Conservation (phyloP, 495 filamentous ascomycete genomes). For the Penicillium silybi region DNA sequence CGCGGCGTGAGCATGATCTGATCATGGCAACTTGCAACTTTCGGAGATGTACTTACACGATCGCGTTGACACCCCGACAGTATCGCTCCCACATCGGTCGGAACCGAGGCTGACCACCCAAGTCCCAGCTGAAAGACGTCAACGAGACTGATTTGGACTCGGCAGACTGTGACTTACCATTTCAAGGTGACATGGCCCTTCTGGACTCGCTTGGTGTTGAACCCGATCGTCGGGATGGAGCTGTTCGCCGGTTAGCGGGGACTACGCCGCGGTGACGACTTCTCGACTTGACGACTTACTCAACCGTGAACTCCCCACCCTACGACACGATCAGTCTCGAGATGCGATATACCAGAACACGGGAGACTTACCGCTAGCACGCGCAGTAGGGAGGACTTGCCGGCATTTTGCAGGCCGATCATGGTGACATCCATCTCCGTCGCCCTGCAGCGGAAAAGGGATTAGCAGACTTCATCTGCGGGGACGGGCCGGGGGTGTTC, state of each 20-base stretch:
- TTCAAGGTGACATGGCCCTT: slow-evolving; percentile 98
- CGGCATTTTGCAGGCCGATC: slow-evolving; percentile 98
- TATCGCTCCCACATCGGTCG: slow-evolving; percentile 99
- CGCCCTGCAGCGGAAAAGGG: slow-evolving; percentile 58
- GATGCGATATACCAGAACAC: not conserved
- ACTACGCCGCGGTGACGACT: slow-evolving; percentile 4
- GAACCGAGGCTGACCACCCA: slow-evolving; percentile 95
- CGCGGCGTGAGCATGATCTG: slow-evolving; percentile 12
- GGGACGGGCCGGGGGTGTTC: slow-evolving; percentile 34
- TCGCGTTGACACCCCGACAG: slow-evolving; percentile 94
- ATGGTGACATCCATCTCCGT: slow-evolving; percentile 99
- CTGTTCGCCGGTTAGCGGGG: slow-evolving; percentile 53
- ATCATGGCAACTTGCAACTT: not conserved
- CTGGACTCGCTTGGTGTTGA: slow-evolving; percentile 98
- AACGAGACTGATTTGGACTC: slow-evolving; percentile 5
- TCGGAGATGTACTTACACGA: slow-evolving; percentile 62
- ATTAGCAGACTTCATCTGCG: slow-evolving; percentile 26
- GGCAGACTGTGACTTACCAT: slow-evolving; percentile 56
- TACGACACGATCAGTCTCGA: slow-evolving; percentile 40
- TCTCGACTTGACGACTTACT: slow-evolving; percentile 62
- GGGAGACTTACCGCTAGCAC: slow-evolving; percentile 79
- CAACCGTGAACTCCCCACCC: slow-evolving; percentile 98
- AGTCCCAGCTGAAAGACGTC: slow-evolving; percentile 69
- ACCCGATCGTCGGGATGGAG: slow-evolving; percentile 96
- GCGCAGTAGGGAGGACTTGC: slow-evolving; percentile 91